Percentiles rank a stretch among this genome's conserved stretches.
Conservation (phyloP, 345 rosid species). For the Isatis tinctoria region DNA sequence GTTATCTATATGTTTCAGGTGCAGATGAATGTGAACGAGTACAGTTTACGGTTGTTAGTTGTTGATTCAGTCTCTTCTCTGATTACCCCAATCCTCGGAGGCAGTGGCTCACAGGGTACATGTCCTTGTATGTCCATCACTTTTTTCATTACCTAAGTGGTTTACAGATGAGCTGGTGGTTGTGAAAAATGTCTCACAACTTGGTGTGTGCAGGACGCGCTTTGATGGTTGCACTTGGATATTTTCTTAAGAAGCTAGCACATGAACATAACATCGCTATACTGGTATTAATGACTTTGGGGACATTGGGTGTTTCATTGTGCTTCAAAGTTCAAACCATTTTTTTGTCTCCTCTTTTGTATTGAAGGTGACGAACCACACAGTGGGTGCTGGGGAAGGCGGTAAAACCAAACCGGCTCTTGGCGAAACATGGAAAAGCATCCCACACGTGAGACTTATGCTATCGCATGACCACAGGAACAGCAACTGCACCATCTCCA, state of each 20-base stretch:
- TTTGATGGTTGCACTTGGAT: constrained; percentile 70
- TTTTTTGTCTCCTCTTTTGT: not conserved
- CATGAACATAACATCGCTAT: constrained; percentile 60
- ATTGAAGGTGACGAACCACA: constrained; percentile 77
- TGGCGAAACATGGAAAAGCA: constrained; percentile 84
- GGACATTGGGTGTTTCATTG: constrained; percentile 2
- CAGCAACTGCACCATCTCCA: constrained; percentile 34
- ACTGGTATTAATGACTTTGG: constrained; percentile 41
- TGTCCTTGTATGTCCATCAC: constrained; percentile 21
- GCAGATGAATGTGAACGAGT: constrained; percentile 38
- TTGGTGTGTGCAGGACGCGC: constrained; percentile 51
- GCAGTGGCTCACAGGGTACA: constrained; percentile 65
- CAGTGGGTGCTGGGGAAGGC: constrained; percentile 68
- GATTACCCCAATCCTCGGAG: constrained; percentile 71
- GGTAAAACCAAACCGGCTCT: constrained; percentile 75
- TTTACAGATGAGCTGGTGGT: not conserved
- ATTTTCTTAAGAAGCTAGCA: constrained; percentile 75
- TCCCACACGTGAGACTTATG: constrained; percentile 73
- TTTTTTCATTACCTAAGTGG: constrained; percentile 4
- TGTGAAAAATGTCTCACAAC: not conserved
- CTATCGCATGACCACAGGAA: constrained; percentile 43
- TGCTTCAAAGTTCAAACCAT: not conserved
- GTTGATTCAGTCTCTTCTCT: constrained; percentile 80
- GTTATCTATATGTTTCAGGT: constrained; percentile 5
- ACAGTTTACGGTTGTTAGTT: constrained; percentile 42